A percentile compares a stretch with the other conserved stretches of the same genome.
Conservation (phyloP, 306 rosid genomes). For the Fragaria iinumae region DNA sequence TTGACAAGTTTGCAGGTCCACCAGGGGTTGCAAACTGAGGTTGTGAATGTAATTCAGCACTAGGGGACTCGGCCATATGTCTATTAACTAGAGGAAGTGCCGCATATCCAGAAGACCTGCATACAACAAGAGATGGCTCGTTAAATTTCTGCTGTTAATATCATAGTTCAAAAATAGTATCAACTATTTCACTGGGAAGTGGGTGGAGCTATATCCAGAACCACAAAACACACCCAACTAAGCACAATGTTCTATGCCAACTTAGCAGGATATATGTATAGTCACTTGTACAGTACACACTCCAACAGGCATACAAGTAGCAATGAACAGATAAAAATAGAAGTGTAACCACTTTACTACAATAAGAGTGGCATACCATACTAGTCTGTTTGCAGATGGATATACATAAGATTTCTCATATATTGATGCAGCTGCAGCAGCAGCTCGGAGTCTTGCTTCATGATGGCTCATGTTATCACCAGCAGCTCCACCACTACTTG, state of each 20-base stretch:
- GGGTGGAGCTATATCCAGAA: not conserved
- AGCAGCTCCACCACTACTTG: conserved; percentile 38
- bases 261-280: not conserved
- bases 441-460: conserved; percentile 90
- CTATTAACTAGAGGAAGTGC: conserved; percentile 51
- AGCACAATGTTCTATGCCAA: not conserved
- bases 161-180: not conserved
- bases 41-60: conserved; percentile 34
- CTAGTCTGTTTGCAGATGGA: conserved; percentile 60
- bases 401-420: conserved; percentile 80
- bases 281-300: conserved; percentile 3
- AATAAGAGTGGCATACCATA: conserved; percentile 51
- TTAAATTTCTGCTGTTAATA: conserved; percentile 6
- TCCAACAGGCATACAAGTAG: not conserved
- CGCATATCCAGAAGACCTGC: conserved; percentile 66
- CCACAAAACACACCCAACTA: not conserved
- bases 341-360: conserved; percentile 5
- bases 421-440: conserved; percentile 88
- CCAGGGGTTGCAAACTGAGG: conserved; percentile 41
- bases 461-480: conserved; percentile 60
- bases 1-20: conserved; percentile 48
- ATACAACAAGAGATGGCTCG: conserved; percentile 12
- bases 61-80: conserved; percentile 37
- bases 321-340: conserved; percentile 4
- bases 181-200: not conserved